These are phyloP conservation scores for Harringtonia aguacate DNA, from an alignment of 2,329 filamentous ascomycete genomes.

Conservation along the genomic window DNA sequence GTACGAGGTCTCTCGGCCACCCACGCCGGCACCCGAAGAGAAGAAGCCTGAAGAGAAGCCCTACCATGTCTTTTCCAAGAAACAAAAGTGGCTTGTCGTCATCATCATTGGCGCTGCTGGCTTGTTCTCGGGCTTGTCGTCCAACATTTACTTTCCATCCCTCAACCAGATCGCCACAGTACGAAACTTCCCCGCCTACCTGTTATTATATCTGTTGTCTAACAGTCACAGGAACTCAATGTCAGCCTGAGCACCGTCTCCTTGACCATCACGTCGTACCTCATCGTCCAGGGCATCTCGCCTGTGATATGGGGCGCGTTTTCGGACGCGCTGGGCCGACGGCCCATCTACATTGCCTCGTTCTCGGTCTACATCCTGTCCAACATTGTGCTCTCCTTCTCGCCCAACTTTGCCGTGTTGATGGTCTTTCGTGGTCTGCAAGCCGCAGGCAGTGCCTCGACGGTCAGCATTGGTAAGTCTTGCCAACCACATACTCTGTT, in stretches of 20 bases:
- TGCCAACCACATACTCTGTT: background rate
- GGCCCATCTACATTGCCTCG: slow-evolving; percentile 1
- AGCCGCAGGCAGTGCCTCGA: slow-evolving; percentile 1
- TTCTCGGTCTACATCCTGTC: slow-evolving; percentile 1
- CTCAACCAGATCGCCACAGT: background rate
- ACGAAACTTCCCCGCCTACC: background rate
- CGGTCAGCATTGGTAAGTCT: slow-evolving; percentile 1
- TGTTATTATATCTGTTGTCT: background rate
- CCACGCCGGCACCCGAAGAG: background rate
- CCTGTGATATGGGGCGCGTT: slow-evolving; percentile 2
- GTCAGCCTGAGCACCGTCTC: background rate
- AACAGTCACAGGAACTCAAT: background rate
- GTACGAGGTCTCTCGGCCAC: background rate
- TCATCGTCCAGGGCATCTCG: slow-evolving; percentile 1
- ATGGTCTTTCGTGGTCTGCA: slow-evolving; percentile 1
- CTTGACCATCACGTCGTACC: slow-evolving; percentile 1
- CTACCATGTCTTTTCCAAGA: slow-evolving; percentile 1
- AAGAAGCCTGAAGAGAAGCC: background rate
- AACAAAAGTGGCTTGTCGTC: background rate
- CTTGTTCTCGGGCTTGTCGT: slow-evolving; percentile 1
- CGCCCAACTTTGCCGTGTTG: background rate
- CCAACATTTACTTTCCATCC: slow-evolving; percentile 1
- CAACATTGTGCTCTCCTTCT: slow-evolving; percentile 1
- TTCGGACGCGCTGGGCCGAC: background rate
- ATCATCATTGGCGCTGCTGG: slow-evolving; percentile 1